Base-by-base conservation (phyloP, 768 basidiomycete species). In the Mycena chlorophos region DNA sequence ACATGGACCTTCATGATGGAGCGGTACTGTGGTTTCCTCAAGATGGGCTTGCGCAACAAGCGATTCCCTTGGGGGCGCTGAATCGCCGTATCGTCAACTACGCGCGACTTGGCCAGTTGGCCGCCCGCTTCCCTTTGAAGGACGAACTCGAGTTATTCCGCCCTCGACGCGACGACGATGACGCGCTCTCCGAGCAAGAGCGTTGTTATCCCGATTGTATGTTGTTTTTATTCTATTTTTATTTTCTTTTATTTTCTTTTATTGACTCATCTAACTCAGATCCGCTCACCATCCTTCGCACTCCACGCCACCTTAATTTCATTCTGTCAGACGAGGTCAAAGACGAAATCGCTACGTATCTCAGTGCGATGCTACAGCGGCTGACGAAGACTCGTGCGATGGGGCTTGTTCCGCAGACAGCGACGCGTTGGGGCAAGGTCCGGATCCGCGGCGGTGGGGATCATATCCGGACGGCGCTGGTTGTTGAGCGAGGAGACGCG, bases 1-100 rank as follows among this genome's bases (percentile, higher is more conserved):
- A 25, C 8, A 4, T 46, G 45, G 45, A 46, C 5, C 26, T 46
- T 6, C 26, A 31, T 47, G 2, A 58, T 51, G 53, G 57, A 58
- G 29, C 49, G 53, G 26, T 58, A 51, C 23, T 50, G 48, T 12
- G 57, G 57, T 12, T 48, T 31, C 3, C 53, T 58, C 14, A 37
- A 38, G 19, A 48, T 39, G 4, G 30, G 30, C 14, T 22, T 50
- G 17, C 43, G n/a, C n/a, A n/a, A n/a, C n/a, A n/a, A n/a, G n/a
- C n/a, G n/a, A n/a, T n/a, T n/a, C n/a, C n/a, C n/a, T n/a, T n/a
- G n/a, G n/a, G n/a, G n/a, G n/a, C n/a, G n/a, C n/a, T n/a, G n/a
- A n/a, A n/a, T n/a, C n/a, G n/a, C n/a, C n/a, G n/a, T n/a, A n/a
- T n/a, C n/a, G n/a, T n/a, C n/a, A n/a, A n/a, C n/a, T n/a, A n/a